phyloP scores from a whole-genome alignment of 192 early-diverging fungal genomes.

The Backusella mclennaniae region DNA sequence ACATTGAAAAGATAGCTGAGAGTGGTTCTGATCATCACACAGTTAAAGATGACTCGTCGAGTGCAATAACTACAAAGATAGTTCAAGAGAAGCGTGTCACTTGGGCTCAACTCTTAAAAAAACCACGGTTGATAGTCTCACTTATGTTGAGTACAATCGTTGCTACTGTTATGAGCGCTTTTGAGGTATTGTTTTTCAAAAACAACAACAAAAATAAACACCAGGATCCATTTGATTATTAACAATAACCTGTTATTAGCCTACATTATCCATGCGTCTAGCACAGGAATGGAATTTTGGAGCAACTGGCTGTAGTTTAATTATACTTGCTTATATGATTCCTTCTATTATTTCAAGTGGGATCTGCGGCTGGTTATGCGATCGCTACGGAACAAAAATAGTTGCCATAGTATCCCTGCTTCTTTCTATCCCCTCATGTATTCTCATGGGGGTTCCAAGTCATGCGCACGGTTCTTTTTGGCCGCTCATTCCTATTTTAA shows the following conservation, averaged over 20 bases:
- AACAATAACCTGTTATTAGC: slow-evolving; percentile 26
- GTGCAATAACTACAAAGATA: background rate
- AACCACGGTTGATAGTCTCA: slow-evolving; percentile 14
- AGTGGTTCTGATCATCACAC: background rate
- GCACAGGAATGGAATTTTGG: slow-evolving; percentile 35
- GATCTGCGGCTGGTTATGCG: slow-evolving; percentile 42
- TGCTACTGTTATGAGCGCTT: slow-evolving; percentile 22
- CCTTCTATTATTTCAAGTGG: slow-evolving; percentile 39
- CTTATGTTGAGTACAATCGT: slow-evolving; percentile 13
- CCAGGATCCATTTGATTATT: background rate
- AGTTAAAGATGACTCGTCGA: background rate
- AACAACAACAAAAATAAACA: background rate
- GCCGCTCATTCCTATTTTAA: slow-evolving; percentile 35
- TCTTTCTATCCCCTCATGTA: slow-evolving; percentile 19
- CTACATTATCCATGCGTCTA: slow-evolving; percentile 40
- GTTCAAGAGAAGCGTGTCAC: background rate
- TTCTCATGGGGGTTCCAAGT: slow-evolving; percentile 35
- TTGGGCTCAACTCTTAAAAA: slow-evolving; percentile 7
- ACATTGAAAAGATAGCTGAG: background rate
- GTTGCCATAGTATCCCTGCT: slow-evolving; percentile 28
- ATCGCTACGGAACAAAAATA: slow-evolving; percentile 44
- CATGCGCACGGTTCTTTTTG: background rate
- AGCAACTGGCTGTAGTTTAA: slow-evolving; percentile 38
- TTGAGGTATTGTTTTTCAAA: slow-evolving; percentile 21
- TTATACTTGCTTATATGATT: slow-evolving; percentile 37